Conservation (phyloP, 1,139 yeast genomes). For the Geotrichum candidum region DNA sequence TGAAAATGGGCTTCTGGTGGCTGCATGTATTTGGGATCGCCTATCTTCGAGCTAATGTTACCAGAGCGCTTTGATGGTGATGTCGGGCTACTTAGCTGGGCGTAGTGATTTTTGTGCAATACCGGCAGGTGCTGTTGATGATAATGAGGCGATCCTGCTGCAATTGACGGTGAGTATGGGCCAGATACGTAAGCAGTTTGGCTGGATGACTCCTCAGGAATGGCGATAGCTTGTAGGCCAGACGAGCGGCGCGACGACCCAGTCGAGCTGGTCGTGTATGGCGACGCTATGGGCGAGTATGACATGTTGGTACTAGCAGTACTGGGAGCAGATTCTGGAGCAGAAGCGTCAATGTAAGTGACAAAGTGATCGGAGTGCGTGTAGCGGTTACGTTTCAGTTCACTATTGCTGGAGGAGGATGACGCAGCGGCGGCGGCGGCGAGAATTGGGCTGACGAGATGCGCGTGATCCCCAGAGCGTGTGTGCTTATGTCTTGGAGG, state of each 20-base stretch:
- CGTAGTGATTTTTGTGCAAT: background rate
- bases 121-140: background rate
- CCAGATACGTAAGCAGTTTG: background rate
- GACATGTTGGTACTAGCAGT: constrained; percentile 1
- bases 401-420: background rate
- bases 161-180: background rate
- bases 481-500: background rate
- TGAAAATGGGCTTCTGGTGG: constrained; percentile 1
- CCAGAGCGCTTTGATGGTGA: constrained; percentile 2
- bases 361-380: background rate
- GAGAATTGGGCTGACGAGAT: background rate
- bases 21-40: background rate
- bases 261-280: background rate
- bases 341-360: background rate
- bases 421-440: background rate
- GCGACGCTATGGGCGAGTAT: constrained; percentile 6
- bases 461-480: background rate
- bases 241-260: constrained; percentile 5
- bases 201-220: constrained; percentile 6
- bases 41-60: background rate
- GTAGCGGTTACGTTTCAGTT: background rate
- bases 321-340: background rate
- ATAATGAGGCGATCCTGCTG: background rate
- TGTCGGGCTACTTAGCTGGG: constrained; percentile 3
- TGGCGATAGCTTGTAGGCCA: constrained; percentile 1